Percentiles rank a stretch among this genome's conserved stretches.
Evolutionary conservation across 306 rosid species (phyloP).

Genomic region (Alnus glutinosa): DNA sequence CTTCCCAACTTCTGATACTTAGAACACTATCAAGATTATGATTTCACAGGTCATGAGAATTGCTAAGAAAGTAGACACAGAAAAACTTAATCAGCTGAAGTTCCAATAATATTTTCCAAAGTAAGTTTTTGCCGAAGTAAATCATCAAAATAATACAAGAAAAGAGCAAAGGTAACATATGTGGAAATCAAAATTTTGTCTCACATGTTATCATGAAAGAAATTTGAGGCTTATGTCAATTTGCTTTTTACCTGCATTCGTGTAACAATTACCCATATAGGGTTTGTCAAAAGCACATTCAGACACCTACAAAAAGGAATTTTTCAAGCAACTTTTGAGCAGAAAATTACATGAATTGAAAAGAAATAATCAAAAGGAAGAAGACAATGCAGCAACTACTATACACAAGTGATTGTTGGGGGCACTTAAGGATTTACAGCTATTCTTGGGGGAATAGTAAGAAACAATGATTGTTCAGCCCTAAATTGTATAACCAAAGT

Average conservation of each 20-base stretch:
- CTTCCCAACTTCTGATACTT: background rate
- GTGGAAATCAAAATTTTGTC: conserved; percentile 6
- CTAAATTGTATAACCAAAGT: background rate
- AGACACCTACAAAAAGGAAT: conserved; percentile 68
- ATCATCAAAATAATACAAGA: background rate
- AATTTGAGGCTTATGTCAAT: conserved; percentile 19
- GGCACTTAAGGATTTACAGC: background rate
- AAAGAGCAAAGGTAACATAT: background rate
- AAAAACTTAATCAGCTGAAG: background rate
- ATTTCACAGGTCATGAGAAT: background rate
- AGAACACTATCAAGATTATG: background rate
- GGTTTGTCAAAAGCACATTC: conserved; percentile 90
- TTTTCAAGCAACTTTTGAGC: conserved; percentile 18
- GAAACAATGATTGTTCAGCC: background rate
- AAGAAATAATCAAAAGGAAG: background rate
- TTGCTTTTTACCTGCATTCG: conserved; percentile 82
- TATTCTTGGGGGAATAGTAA: background rate
- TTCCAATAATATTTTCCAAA: background rate
- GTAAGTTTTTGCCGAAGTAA: background rate
- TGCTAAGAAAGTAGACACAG: background rate
- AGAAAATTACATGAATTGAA: conserved; percentile 16
- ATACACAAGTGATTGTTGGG: background rate
- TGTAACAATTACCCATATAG: conserved; percentile 90
- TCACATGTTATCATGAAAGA: conserved; percentile 5
- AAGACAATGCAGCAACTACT: background rate